Evolutionary conservation across 225 moss, liverwort and hornwort genomes (phyloP).

Genomic region (Bryoerythrophyllum caledonicum): DNA sequence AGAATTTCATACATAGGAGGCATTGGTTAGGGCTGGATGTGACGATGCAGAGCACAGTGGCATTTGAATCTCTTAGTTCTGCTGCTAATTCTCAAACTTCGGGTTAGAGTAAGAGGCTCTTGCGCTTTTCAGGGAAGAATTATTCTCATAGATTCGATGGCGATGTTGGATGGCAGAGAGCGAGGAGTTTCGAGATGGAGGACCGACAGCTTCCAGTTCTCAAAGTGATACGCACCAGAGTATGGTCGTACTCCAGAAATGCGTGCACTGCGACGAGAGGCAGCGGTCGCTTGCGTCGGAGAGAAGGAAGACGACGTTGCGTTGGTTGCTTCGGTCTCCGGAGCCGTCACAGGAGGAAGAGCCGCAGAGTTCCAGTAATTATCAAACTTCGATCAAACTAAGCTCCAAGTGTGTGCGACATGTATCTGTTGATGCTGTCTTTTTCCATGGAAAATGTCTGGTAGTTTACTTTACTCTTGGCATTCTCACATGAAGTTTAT

Average conservation of each 20-base stretch:
- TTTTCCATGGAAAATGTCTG: not conserved
- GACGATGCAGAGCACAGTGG: no score
- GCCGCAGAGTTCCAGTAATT: conserved; percentile 16
- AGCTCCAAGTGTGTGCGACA: not conserved
- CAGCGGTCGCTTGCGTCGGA: conserved; percentile 3
- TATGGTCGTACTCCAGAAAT: conserved; percentile 18
- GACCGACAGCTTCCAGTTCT: conserved; percentile 30
- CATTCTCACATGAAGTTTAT: conserved; percentile 2
- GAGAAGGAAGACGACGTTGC: conserved; percentile 23
- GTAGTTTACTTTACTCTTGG: not conserved
- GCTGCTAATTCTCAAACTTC: not conserved
- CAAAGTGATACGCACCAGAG: not conserved
- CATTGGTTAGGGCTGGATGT: not conserved
- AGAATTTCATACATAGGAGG: not conserved
- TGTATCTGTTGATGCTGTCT: not conserved
- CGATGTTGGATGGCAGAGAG: conserved; percentile 18
- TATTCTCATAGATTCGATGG: not conserved
- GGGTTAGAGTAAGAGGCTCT: no score
- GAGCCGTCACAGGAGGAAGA: conserved; percentile 18
- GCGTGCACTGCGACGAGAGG: conserved; percentile 40
- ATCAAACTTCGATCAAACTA: not conserved
- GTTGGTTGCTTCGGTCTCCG: conserved; percentile 27
- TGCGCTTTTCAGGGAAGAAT: no score
- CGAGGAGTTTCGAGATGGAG: conserved; percentile 20
- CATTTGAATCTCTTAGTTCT: no score